phyloP scores from a whole-genome alignment of 83 land plant genomes.

The Isoetes engelmannii region DNA sequence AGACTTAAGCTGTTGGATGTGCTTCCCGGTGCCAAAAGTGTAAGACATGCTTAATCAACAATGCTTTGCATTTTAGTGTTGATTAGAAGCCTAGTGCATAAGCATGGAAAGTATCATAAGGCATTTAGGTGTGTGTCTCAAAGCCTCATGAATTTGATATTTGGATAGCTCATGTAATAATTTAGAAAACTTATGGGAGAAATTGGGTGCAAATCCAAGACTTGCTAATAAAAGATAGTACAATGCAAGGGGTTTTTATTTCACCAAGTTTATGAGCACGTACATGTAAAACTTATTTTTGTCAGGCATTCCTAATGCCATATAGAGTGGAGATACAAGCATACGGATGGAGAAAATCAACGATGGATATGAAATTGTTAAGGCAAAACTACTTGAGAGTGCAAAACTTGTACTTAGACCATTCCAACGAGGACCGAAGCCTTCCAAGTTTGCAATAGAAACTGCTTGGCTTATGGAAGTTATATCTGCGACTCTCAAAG shows the following conservation, averaged over 20 bases:
- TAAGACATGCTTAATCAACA: neutral
- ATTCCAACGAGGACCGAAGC: neutral
- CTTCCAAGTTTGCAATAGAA: conserved; percentile 18
- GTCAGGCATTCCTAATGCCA: no score
- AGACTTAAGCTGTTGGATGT: conserved; percentile 5
- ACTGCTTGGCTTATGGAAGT: conserved; percentile 18
- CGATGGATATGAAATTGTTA: conserved; percentile 6
- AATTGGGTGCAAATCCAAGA: conserved; percentile 17
- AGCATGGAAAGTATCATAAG: no score
- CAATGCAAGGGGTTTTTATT: no score
- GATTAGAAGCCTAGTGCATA: no score
- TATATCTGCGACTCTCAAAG: neutral
- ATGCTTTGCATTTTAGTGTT: no score
- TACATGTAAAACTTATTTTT: no score
- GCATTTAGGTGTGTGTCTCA: neutral
- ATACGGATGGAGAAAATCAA: conserved; percentile 8
- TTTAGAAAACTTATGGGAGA: neutral
- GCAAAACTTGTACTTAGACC: conserved; percentile 16
- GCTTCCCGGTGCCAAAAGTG: conserved; percentile 15
- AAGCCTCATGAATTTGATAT: neutral
- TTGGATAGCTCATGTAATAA: neutral
- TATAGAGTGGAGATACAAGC: neutral
- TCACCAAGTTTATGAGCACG: no score
- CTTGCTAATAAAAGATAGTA: no score
- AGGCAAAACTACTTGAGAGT: neutral